Base-by-base conservation (phyloP, 768 basidiomycete genomes). In the Xanthoconium purpureum region DNA sequence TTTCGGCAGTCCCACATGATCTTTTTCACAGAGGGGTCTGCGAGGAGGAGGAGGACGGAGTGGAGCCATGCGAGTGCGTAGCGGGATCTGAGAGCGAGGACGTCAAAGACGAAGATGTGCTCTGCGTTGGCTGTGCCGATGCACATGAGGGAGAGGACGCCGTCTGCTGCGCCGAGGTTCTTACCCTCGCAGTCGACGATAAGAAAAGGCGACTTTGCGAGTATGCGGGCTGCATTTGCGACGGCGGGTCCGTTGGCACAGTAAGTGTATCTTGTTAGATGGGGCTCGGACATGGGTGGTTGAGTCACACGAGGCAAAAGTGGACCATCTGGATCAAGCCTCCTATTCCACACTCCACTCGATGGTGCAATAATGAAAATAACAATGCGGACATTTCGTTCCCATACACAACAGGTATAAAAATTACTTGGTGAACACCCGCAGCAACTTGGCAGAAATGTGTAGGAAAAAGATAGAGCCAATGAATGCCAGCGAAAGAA, bases 401-500 rank as follows among this genome's bases (percentile, higher is more conserved):
- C 37, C 35, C 47, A 40, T 5, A 33, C 20, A 28, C 42, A 52
- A 39, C 32, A 45, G 15, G 37, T 52, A 58, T 49, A 52, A 45
- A 47, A 48, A 37, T 62, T 80, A 94, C 74, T 92, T 94, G 62
- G 91, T 88, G 74, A 96, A 92, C 45, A 85, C 84, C 60, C 91
- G 87, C 72, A 96, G 91, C 72, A 96, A 80, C 78, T 96, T 96
- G 63, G 94, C 93, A 43, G 92, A 89, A 71, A 97, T 96, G 73
- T 98, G 95, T 40, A 97, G 88, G 87, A 96, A 97, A 85, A 98
- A 97, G 71, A 97, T 96, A 55, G 94, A 96, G 38, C 88, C 94
- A 76, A 98, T 97, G 81, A 98, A 98, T 18, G 91, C 91, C 51
- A 98, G 84, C 36, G 95, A 96, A 18, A 98, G 85, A 65, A 98